These are phyloP conservation scores for Penicillium ucsense DNA, from an alignment of 495 filamentous ascomycete genomes.

Conservation along the genomic window DNA sequence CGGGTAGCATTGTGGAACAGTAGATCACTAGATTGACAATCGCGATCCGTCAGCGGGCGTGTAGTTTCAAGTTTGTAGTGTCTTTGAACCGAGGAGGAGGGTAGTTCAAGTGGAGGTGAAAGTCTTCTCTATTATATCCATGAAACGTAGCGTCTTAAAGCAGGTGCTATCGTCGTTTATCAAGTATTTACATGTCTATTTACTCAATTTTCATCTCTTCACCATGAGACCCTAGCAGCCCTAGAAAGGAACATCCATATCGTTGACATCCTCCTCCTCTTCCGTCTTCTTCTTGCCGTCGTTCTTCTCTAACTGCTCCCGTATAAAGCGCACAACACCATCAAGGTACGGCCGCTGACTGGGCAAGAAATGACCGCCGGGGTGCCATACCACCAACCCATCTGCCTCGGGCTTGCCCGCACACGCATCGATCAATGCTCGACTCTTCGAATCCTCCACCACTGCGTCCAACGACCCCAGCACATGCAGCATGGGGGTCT, in stretches of 20 bases:
- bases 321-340: conserved; percentile 65
- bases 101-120: too few relatives aligned
- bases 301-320: conserved; percentile 39
- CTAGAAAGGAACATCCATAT: conserved; percentile 62
- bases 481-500: conserved; percentile 73
- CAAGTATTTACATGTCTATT: background rate
- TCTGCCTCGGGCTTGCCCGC: conserved; percentile 40
- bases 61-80: too few relatives aligned
- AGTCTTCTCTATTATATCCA: too few relatives aligned
- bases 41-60: too few relatives aligned
- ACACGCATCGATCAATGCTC: conserved; percentile 58
- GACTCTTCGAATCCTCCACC: conserved; percentile 65
- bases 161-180: too few relatives aligned
- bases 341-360: conserved; percentile 69
- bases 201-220: background rate
- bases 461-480: conserved; percentile 81
- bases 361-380: conserved; percentile 89
- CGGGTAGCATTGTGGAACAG: background rate
- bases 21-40: background rate
- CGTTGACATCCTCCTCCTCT: conserved; percentile 45
- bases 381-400: conserved; percentile 65
- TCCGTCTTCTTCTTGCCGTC: conserved; percentile 26
- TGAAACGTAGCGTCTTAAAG: too few relatives aligned
- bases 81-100: too few relatives aligned
- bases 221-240: background rate